A percentile compares a stretch with the other conserved stretches of the same genome.
Evolutionary conservation across 805 yeast genomes (phyloP).

Genomic region (Kregervanrija delftensis): DNA sequence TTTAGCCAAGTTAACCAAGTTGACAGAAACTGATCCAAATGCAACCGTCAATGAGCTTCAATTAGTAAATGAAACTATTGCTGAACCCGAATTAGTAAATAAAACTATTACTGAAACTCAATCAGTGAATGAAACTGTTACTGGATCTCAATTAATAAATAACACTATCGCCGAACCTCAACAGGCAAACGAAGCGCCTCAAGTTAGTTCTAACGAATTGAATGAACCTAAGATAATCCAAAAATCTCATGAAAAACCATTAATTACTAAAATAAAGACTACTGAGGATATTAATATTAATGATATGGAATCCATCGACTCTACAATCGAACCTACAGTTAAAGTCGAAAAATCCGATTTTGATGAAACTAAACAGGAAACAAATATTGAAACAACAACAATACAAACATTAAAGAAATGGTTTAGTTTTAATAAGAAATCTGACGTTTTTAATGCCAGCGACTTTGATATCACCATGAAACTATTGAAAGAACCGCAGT

Average conservation of each 20-base stretch:
- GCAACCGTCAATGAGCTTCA: no score
- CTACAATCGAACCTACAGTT: conserved; percentile 13
- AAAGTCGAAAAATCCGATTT: conserved; percentile 6
- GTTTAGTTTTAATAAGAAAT: conserved; percentile 24
- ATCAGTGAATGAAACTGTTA: no score
- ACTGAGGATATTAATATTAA: background rate
- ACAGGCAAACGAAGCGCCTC: background rate
- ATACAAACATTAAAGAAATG: conserved; percentile 14
- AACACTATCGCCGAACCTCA: background rate
- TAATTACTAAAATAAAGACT: background rate
- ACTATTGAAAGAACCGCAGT: conserved; percentile 27
- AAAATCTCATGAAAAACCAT: no score
- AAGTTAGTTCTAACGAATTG: background rate
- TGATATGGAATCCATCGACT: conserved; percentile 10
- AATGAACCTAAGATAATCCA: background rate
- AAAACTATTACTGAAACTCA: no score
- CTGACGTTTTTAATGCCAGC: conserved; percentile 9
- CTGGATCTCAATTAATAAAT: no score
- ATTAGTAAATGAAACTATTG: no score
- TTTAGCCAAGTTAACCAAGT: no score
- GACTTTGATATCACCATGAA: conserved; percentile 10
- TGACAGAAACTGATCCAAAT: no score
- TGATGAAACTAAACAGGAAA: conserved; percentile 2
- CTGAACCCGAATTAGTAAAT: no score
- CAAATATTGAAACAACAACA: background rate